Evolutionary conservation across 768 basidiomycete genomes (phyloP), one percentile per base, ranked within the genome.

Genomic region (Saitozyma sp.): DNA sequence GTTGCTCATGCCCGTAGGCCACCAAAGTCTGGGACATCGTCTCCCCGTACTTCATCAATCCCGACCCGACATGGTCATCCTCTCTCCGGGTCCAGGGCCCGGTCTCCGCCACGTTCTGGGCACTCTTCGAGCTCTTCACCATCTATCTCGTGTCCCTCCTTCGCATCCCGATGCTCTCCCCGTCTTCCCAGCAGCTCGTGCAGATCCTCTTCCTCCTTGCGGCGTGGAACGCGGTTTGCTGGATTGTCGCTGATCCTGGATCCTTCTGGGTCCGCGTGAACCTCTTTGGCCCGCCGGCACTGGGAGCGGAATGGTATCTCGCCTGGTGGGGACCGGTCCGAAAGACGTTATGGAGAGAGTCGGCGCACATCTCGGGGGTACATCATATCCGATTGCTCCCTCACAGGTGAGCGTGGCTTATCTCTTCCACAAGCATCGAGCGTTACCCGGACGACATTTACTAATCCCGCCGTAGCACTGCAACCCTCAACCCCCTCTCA

Each of bases 361-460:
- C 60, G 16, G 51, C 56, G 10, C 69, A 80, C 70, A 70, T 84
- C 10, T 70, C 76, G 6, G 94, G 94, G 41, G 88, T 92, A 77
- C 91, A 94, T 74, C 93, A 91, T 0, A 89, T 98, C 56, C 87
- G 89, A 66, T 88, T 94, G 85, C 91, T 92, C 0, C 93, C 93
- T 9, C 92, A 91, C 70, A 91, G 79, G 82, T 81, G 56, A 49
- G 75, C 56, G 7, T 13, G 43, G 13, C 55, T 6, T 38, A 38
- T 20, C 37, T 40, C 29, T 29, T 29, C 29, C 29, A 29, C 29
- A 29, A 29, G 29, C 29, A 29, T 5, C 2, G 29, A 29, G 29
- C 29, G 29, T 29, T 29, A 29, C 29, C 29, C n/a, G 43, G 11
- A 43, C 41, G 17, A 10, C n/a, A 48, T 56, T 48, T 17, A 58